Evolutionary conservation across 768 basidiomycete genomes (phyloP).

Genomic region (Boletellus emodensis): DNA sequence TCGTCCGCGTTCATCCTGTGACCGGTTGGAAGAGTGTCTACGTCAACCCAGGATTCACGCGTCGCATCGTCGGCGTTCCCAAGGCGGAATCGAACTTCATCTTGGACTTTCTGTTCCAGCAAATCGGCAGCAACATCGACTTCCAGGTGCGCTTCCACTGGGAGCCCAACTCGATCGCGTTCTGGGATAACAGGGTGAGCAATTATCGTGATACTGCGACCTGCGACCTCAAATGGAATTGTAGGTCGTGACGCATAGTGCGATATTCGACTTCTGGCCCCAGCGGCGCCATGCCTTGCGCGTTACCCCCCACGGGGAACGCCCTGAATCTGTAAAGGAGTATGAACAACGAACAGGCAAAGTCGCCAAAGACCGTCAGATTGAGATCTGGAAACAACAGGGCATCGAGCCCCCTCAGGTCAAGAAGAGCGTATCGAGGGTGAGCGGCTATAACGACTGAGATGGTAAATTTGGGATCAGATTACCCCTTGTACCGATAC

Average conservation of each 20-base stretch:
- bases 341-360: slow-evolving; percentile 65
- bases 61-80: slow-evolving; percentile 72
- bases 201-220: neutral
- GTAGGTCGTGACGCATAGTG: slow-evolving; percentile 70
- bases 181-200: slow-evolving; percentile 82
- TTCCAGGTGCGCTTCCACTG: slow-evolving; percentile 76
- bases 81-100: slow-evolving; percentile 79
- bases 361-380: slow-evolving; percentile 66
- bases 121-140: slow-evolving; percentile 66
- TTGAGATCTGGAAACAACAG: slow-evolving; percentile 67
- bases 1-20: slow-evolving; percentile 79
- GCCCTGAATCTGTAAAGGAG: slow-evolving; percentile 68
- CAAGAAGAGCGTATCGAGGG: slow-evolving; percentile 31
- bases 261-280: slow-evolving; percentile 82
- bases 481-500: slow-evolving; percentile 7
- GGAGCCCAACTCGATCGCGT: slow-evolving; percentile 72
- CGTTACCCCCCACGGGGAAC: slow-evolving; percentile 78
- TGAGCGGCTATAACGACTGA: slow-evolving; percentile 63
- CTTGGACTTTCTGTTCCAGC: slow-evolving; percentile 64
- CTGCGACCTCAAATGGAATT: neutral
- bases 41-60: slow-evolving; percentile 82
- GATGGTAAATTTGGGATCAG: neutral
- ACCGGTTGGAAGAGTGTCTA: slow-evolving; percentile 85
- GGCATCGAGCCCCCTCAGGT: slow-evolving; percentile 44
- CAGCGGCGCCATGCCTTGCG: slow-evolving; percentile 73